A percentile compares a stretch with the other conserved stretches of the same genome.
These are phyloP conservation scores for Paecilomyces dactylethromorphus DNA, from an alignment of 2,329 filamentous ascomycete genomes.

Conservation along the genomic window DNA sequence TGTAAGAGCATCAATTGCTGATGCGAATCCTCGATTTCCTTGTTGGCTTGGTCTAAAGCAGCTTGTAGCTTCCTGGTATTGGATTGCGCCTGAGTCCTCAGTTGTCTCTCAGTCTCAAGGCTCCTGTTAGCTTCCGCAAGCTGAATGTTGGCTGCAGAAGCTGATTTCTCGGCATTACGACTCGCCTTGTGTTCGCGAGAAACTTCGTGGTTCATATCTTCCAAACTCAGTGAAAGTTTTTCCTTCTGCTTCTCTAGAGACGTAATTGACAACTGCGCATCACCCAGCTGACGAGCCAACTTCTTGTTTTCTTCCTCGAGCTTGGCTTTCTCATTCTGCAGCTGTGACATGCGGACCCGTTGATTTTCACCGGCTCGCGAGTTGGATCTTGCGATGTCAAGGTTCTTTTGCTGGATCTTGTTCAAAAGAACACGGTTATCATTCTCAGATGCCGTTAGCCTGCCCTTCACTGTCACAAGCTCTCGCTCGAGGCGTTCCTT, in stretches of 20 bases:
- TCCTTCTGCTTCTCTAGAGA: conserved; percentile 91
- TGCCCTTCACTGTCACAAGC: conserved; percentile 81
- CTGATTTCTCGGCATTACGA: conserved; percentile 81
- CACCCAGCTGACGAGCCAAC: conserved; percentile 76
- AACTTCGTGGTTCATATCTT: conserved; percentile 89
- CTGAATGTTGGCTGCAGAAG: conserved; percentile 72
- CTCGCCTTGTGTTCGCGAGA: conserved; percentile 83
- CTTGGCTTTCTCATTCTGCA: conserved; percentile 77
- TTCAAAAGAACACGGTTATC: conserved; percentile 93
- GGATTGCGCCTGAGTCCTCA: conserved; percentile 76
- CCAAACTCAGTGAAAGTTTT: conserved; percentile 78
- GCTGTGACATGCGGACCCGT: conserved; percentile 64
- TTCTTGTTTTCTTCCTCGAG: conserved; percentile 76
- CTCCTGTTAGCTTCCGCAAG: conserved; percentile 84
- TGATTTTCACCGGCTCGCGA: conserved; percentile 81
- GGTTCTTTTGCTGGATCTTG: conserved; percentile 93
- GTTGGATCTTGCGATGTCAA: conserved; percentile 87
- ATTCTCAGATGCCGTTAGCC: conserved; percentile 86
- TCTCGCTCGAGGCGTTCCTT: conserved; percentile 92
- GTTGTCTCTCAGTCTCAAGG: conserved; percentile 81
- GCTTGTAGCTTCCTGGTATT: conserved; percentile 76
- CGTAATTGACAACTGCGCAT: conserved; percentile 73
- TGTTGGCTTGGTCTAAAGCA: conserved; percentile 70
- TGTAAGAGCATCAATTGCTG: conserved; percentile 75
- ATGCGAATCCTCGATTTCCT: conserved; percentile 73